These are phyloP conservation scores for Protomyces pachydermus DNA, from an alignment of 1,139 yeast species.

Conservation along the genomic window DNA sequence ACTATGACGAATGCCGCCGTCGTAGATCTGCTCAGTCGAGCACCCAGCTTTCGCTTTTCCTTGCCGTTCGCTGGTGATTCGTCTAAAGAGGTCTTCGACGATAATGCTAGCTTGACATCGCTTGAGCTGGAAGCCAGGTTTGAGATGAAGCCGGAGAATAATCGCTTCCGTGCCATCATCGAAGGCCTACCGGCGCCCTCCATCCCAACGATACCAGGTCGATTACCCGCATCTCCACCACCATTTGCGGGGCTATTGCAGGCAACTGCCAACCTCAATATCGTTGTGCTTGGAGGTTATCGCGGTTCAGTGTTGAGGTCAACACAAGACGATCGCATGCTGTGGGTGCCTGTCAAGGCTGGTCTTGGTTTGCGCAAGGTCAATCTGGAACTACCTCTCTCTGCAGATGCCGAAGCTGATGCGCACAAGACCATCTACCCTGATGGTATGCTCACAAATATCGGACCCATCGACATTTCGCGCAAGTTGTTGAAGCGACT, in stretches of 20 bases:
- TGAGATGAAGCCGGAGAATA: slow-evolving; percentile 15
- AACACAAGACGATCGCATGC: slow-evolving; percentile 55
- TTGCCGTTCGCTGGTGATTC: slow-evolving; percentile 14
- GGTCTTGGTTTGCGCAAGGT: slow-evolving; percentile 66
- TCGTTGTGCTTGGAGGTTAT: slow-evolving; percentile 79
- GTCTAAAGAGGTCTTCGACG: neutral
- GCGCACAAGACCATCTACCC: slow-evolving; percentile 52
- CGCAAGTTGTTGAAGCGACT: slow-evolving; percentile 43
- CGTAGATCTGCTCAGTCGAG: neutral
- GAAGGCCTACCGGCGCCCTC: slow-evolving; percentile 16
- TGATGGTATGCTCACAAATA: slow-evolving; percentile 71
- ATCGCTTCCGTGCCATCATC: slow-evolving; percentile 18
- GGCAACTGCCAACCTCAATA: slow-evolving; percentile 52
- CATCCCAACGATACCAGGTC: slow-evolving; percentile 3
- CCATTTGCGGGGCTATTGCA: slow-evolving; percentile 11
- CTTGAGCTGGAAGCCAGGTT: slow-evolving; percentile 17
- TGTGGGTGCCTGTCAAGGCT: slow-evolving; percentile 86
- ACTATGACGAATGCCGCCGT: neutral
- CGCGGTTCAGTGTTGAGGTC: slow-evolving; percentile 79
- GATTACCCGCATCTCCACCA: neutral
- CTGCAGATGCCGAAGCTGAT: slow-evolving; percentile 56
- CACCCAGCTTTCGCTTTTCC: slow-evolving; percentile 22
- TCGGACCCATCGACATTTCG: slow-evolving; percentile 84
- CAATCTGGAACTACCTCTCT: slow-evolving; percentile 67
- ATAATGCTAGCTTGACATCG: slow-evolving; percentile 9